phyloP scores from a whole-genome alignment of 495 filamentous ascomycete species.

The Tuber umbilicatum region DNA sequence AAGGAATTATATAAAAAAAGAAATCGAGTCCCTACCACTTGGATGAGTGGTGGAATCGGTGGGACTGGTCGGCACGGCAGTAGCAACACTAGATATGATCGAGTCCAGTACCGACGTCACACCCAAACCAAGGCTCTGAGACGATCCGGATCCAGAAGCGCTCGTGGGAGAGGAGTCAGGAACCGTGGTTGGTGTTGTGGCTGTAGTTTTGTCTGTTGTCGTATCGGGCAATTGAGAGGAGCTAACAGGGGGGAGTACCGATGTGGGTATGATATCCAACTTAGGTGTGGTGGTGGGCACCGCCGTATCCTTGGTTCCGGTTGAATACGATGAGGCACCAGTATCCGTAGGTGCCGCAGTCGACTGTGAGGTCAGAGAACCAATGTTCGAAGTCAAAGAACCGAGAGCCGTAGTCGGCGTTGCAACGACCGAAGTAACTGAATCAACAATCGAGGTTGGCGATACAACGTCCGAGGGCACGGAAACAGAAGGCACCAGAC shows the following conservation, averaged over 20 bases:
- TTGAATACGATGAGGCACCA: conserved; percentile 21
- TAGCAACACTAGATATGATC: background rate
- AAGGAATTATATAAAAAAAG: background rate
- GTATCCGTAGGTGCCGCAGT: conserved; percentile 11
- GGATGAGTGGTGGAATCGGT: conserved; percentile 4
- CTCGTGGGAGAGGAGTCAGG: background rate
- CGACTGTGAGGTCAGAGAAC: background rate
- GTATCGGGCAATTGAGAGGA: conserved; percentile 6
- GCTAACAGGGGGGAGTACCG: conserved; percentile 1
- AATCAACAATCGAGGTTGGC: conserved; percentile 11
- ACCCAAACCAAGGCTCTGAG: conserved; percentile 17
- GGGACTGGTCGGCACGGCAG: background rate
- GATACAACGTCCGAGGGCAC: conserved; percentile 6
- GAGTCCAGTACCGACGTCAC: background rate
- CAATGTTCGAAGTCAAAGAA: conserved; percentile 28
- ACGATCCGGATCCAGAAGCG: conserved; percentile 11
- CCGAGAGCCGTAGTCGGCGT: conserved; percentile 6
- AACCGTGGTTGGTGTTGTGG: conserved; percentile 1
- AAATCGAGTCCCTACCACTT: conserved; percentile 19
- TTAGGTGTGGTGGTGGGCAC: background rate
- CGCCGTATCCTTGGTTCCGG: background rate
- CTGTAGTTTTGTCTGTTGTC: background rate
- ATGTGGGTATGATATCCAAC: conserved; percentile 7
- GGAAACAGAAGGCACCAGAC: conserved; percentile 18
- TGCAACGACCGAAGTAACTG: conserved; percentile 23